These are phyloP conservation scores for Blastosporella zonata DNA, from an alignment of 1,284 basidiomycete genomes.

Conservation along the genomic window DNA sequence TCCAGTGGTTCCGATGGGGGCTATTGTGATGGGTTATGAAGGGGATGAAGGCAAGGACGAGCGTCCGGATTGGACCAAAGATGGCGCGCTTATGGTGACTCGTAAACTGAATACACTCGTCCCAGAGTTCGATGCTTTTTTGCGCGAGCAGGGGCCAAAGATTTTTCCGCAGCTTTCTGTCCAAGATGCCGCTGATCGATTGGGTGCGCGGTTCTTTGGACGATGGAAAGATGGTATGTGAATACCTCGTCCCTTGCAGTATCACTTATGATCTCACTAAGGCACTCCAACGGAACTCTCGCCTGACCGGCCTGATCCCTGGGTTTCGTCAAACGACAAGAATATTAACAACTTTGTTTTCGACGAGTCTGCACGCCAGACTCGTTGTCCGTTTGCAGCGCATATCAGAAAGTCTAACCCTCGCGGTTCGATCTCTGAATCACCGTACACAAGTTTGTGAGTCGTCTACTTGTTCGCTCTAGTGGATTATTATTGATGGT, in stretches of 20 bases:
- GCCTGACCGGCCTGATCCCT: constrained; percentile 13
- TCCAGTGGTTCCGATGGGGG: constrained; percentile 16
- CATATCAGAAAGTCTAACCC: constrained; percentile 24
- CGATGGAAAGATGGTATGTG: constrained; percentile 24
- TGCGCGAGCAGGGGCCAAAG: constrained; percentile 13
- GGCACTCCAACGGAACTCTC: constrained; percentile 21
- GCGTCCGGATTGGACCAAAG: constrained; percentile 23
- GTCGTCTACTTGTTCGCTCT: not conserved
- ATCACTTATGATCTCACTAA: not conserved
- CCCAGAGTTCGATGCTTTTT: constrained; percentile 21
- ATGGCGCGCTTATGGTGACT: constrained; percentile 26
- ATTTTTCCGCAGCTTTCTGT: constrained; percentile 14
- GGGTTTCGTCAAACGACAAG: constrained; percentile 13
- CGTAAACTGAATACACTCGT: constrained; percentile 23
- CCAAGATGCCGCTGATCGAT: constrained; percentile 16
- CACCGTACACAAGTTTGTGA: constrained; percentile 5
- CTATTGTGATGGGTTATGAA: constrained; percentile 24
- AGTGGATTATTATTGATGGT: not conserved
- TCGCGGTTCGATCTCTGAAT: not conserved
- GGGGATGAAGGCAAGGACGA: constrained; percentile 21
- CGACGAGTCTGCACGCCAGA: constrained; percentile 15
- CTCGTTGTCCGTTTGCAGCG: constrained; percentile 20
- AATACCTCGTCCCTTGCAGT: not conserved
- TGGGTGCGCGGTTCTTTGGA: constrained; percentile 24
- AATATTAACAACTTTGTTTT: constrained; percentile 22